Conservation (phyloP, 148 eudicot genomes). For the Chenopodium quinoa region DNA sequence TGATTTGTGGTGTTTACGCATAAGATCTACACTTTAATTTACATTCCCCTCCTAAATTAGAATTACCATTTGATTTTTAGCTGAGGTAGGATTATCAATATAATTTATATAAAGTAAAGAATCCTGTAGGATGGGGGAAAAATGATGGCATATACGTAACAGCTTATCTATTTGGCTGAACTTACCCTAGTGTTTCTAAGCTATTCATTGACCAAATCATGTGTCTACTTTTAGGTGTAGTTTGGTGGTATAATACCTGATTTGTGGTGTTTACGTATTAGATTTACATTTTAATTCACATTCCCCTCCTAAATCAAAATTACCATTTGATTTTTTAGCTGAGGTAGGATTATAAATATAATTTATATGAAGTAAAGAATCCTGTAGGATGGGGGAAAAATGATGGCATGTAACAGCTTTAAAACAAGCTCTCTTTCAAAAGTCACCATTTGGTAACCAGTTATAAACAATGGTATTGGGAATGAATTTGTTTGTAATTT, state of each 20-base stretch:
- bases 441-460: no score
- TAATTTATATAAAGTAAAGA: not conserved
- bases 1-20: not conserved
- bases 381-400: not conserved
- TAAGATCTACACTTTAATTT: not conserved
- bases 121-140: not conserved
- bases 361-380: not conserved
- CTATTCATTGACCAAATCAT: no score
- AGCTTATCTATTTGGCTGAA: not conserved
- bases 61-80: not conserved
- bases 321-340: not conserved
- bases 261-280: no score
- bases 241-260: not conserved
- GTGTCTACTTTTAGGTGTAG: not conserved
- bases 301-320: not conserved
- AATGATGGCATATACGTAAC: not conserved
- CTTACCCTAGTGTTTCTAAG: no score
- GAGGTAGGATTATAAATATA: not conserved
- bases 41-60: not conserved
- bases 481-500: no score
- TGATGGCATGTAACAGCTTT: not conserved
- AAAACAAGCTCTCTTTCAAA: no score
- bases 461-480: no score
- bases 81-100: not conserved
- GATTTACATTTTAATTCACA: not conserved